phyloP scores from a whole-genome alignment of 306 rosid genomes.

The Prunus mongolica region DNA sequence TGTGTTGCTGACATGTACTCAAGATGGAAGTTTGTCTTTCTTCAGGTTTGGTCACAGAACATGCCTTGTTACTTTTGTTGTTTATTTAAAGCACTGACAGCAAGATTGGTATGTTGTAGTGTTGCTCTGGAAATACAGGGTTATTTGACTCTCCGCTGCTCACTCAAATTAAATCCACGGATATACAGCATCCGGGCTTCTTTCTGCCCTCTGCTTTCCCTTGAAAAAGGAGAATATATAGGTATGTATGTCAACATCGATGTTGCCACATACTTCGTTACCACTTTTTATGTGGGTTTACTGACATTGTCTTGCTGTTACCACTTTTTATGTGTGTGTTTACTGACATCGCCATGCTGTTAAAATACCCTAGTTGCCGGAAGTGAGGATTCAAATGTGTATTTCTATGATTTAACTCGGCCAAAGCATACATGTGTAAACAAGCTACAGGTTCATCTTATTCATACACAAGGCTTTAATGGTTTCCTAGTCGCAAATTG shows the following conservation, averaged over 20 bases:
- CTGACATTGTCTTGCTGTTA: constrained; percentile 29
- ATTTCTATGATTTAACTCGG: constrained; percentile 91
- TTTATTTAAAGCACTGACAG: constrained; percentile 23
- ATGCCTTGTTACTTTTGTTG: constrained; percentile 5
- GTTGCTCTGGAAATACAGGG: constrained; percentile 89
- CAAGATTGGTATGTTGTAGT: constrained; percentile 38
- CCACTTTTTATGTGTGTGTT: neutral
- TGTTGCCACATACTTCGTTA: neutral
- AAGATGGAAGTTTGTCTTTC: constrained; percentile 88
- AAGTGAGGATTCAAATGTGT: constrained; percentile 97
- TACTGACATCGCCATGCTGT: constrained; percentile 29
- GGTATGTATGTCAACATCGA: constrained; percentile 41
- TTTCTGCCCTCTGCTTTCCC: constrained; percentile 93
- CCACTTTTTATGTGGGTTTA: neutral
- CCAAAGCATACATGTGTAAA: constrained; percentile 92
- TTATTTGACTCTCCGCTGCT: constrained; percentile 94
- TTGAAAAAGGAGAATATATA: constrained; percentile 92
- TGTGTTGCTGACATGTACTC: constrained; percentile 82
- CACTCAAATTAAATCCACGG: constrained; percentile 81
- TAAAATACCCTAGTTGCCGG: constrained; percentile 67
- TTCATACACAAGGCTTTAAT: neutral
- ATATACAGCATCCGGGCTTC: constrained; percentile 86
- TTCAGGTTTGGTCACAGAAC: constrained; percentile 58
- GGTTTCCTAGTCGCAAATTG: constrained; percentile 1
- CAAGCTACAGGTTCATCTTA: constrained; percentile 79